Evolutionary conservation across 495 filamentous ascomycete genomes (phyloP), one percentile per base, ranked within the genome.

Genomic region (Chaetomium tenue): DNA sequence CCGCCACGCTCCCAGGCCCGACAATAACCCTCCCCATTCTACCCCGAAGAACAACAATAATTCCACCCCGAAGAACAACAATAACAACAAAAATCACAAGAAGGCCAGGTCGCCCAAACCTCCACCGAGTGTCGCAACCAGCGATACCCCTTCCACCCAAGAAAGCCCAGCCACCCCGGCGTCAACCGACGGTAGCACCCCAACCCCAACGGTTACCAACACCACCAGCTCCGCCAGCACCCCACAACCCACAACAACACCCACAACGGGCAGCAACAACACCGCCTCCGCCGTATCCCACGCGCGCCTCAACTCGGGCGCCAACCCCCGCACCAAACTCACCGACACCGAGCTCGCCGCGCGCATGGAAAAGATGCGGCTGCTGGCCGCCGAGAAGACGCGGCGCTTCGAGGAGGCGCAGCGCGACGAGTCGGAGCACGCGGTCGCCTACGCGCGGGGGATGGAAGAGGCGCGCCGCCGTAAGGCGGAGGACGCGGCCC

Each of bases 301-400:
- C 22, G 56, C 70, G 5, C 79, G 80, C 5, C 66, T 80, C 16
- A 71, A 71, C 44, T 81, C 79, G 3, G 80, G 80, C 59, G 79
- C 73, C 7, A 81, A 80, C 70, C 79, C 80, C 25, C 78, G 78
- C 58, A 75, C 76, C 12, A 85, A 85, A 68, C 80, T 82, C 9
- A 84, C 82, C 18, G 81, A 85, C 1, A 68, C 76, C 6, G 81
- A 85, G 70, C 75, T 84, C 15, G 72, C 77, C 0, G 78, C 75
- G 48, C 82, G 82, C 67, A 81, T 85, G 77, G 77, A 80, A 61
- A 65, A 76, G 63, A 82, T 81, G 76, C 81, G 80, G 18, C 71
- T 83, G 25, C 68, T 81, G 7, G 70, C 76, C 1, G 75, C 75
- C 22, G 77, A 80, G 46, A 80, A 79, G 69, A 78, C 77, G 62